These are phyloP conservation scores for Alternaria sp. DNA, from an alignment of 2,329 filamentous ascomycete species.

Conservation along the genomic window DNA sequence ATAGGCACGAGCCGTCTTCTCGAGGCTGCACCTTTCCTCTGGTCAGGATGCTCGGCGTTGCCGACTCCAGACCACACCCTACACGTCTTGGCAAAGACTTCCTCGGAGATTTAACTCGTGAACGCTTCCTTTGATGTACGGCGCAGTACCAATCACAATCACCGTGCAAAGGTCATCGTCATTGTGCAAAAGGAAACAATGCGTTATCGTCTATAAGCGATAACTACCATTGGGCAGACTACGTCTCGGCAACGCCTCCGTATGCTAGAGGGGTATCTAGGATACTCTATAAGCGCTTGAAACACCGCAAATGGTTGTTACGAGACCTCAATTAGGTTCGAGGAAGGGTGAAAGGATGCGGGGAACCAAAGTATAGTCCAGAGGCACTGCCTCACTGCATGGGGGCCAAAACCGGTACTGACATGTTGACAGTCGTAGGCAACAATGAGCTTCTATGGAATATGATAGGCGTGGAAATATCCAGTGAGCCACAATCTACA, in stretches of 20 bases:
- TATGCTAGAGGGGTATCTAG: background rate
- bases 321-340: background rate
- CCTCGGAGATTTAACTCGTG: background rate
- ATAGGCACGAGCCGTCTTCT: background rate
- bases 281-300: background rate
- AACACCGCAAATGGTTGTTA: background rate
- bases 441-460: background rate
- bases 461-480: background rate
- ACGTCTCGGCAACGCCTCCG: background rate
- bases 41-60: background rate
- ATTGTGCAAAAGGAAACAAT: background rate
- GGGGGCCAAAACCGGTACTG: background rate
- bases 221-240: background rate
- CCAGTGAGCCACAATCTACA: background rate
- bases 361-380: background rate
- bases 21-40: background rate
- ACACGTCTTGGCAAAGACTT: background rate
- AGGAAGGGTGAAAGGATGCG: background rate
- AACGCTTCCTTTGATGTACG: background rate
- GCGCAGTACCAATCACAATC: background rate
- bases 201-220: background rate
- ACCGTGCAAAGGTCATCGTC: background rate
- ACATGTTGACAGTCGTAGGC: background rate
- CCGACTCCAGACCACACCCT: background rate
- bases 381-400: background rate